Evolutionary conservation across 2,329 filamentous ascomycete genomes (phyloP).

Genomic region (Verticillium isaacii): DNA sequence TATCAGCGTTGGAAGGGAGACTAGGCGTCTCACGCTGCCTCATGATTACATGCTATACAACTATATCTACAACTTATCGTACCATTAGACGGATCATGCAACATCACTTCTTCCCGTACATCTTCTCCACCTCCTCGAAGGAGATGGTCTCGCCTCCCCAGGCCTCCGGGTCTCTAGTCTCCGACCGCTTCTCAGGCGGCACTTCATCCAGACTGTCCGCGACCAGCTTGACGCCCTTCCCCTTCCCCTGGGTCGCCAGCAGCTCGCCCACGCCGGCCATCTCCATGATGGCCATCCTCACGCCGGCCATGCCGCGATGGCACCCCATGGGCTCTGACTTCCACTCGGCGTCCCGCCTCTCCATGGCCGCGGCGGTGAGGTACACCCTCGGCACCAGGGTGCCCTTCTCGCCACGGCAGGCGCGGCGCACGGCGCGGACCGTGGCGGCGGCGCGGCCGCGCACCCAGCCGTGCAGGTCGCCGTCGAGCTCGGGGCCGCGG

Average conservation of each 20-base stretch:
- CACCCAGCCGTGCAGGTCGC: conserved; percentile 19
- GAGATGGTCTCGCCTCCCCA: conserved; percentile 28
- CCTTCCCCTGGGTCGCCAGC: background rate
- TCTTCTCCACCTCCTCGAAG: conserved; percentile 26
- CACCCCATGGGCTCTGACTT: conserved; percentile 14
- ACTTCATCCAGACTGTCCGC: background rate
- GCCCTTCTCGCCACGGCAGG: conserved; percentile 13
- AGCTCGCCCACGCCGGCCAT: conserved; percentile 29
- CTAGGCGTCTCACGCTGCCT: background rate
- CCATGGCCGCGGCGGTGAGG: conserved; percentile 33
- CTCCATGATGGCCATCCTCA: conserved; percentile 32
- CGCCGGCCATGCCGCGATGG: conserved; percentile 33
- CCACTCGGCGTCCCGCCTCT: conserved; percentile 19
- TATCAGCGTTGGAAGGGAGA: background rate
- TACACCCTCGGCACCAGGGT: conserved; percentile 21
- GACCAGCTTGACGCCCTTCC: background rate
- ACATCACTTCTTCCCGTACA: conserved; percentile 7
- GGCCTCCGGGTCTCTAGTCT: conserved; percentile 9
- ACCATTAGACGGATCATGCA: background rate
- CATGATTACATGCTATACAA: background rate
- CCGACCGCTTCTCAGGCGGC: conserved; percentile 3
- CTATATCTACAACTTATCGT: background rate
- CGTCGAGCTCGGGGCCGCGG: conserved; percentile 8
- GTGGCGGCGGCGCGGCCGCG: conserved; percentile 7
- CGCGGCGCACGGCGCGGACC: conserved; percentile 4